Conservation (phyloP, 2,329 filamentous ascomycete genomes). For the Colletotrichum coccodes region DNA sequence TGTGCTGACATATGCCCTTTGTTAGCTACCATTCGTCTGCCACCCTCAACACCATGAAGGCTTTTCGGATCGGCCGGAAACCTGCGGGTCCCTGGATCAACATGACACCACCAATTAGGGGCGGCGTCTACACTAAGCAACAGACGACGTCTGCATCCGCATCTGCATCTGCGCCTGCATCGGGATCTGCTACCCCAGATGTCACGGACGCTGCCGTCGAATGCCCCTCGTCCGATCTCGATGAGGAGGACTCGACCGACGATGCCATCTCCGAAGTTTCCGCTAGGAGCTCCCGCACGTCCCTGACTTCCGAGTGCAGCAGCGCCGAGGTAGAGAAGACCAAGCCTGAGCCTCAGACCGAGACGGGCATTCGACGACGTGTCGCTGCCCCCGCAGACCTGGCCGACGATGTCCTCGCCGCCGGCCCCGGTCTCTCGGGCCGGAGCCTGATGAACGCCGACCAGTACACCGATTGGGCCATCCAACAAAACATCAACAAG, state of each 20-base stretch:
- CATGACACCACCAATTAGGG: slow-evolving; percentile 68
- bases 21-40: slow-evolving; percentile 66
- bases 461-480: slow-evolving; percentile 48
- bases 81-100: slow-evolving; percentile 65
- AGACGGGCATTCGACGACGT: slow-evolving; percentile 24
- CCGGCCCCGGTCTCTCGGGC: slow-evolving; percentile 8
- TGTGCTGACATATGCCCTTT: slow-evolving; percentile 40
- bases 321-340: slow-evolving; percentile 16
- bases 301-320: slow-evolving; percentile 33
- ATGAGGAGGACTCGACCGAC: slow-evolving; percentile 25
- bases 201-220: slow-evolving; percentile 17
- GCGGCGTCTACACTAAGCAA: slow-evolving; percentile 50
- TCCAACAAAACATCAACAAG: slow-evolving; percentile 47
- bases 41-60: slow-evolving; percentile 66
- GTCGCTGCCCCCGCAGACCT: slow-evolving; percentile 11
- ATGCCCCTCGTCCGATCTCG: slow-evolving; percentile 27
- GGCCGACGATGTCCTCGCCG: background rate
- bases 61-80: slow-evolving; percentile 68
- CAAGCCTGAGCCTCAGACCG: slow-evolving; percentile 2
- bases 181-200: slow-evolving; percentile 1
- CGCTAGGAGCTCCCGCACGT: slow-evolving; percentile 30
- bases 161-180: background rate
- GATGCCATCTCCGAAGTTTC: slow-evolving; percentile 29
- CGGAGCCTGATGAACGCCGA: slow-evolving; percentile 30
- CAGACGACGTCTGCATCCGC: slow-evolving; percentile 18